phyloP scores from a whole-genome alignment of 2,329 filamentous ascomycete species.

The Exophiala spinifera region DNA sequence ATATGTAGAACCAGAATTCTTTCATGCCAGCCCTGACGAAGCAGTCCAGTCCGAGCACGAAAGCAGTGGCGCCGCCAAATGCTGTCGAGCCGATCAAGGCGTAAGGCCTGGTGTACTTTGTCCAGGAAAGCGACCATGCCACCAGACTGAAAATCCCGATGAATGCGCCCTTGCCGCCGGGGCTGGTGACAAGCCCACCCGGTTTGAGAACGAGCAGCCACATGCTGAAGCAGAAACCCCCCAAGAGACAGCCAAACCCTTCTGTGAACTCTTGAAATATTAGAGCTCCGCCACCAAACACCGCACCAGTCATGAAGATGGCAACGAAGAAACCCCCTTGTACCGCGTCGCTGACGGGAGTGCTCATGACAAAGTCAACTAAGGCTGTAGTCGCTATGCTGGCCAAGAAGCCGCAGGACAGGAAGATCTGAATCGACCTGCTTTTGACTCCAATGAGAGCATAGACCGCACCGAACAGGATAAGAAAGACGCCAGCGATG shows the following conservation, averaged over 20 bases:
- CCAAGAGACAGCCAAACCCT: conserved; percentile 80
- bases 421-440: conserved; percentile 71
- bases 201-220: conserved; percentile 78
- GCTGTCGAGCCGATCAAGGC: conserved; percentile 72
- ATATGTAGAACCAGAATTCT: conserved; percentile 94
- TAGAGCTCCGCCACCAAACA: conserved; percentile 70
- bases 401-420: conserved; percentile 72
- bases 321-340: conserved; percentile 88
- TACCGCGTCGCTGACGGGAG: conserved; percentile 69
- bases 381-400: conserved; percentile 73
- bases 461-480: conserved; percentile 68
- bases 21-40: conserved; percentile 87
- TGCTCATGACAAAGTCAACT: conserved; percentile 83
- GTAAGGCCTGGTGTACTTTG: conserved; percentile 72
- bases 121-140: conserved; percentile 73
- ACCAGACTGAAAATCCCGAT: conserved; percentile 69
- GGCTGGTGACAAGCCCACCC: conserved; percentile 68
- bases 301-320: conserved; percentile 65
- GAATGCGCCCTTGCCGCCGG: conserved; percentile 66
- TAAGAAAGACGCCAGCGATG: conserved; percentile 72
- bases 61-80: conserved; percentile 75
- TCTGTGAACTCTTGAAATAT: conserved; percentile 82
- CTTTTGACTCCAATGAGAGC: conserved; percentile 80
- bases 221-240: conserved; percentile 83
- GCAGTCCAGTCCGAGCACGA: conserved; percentile 84